Evolutionary conservation across 306 rosid species (phyloP).

Genomic region (Dryas alaskensis): DNA sequence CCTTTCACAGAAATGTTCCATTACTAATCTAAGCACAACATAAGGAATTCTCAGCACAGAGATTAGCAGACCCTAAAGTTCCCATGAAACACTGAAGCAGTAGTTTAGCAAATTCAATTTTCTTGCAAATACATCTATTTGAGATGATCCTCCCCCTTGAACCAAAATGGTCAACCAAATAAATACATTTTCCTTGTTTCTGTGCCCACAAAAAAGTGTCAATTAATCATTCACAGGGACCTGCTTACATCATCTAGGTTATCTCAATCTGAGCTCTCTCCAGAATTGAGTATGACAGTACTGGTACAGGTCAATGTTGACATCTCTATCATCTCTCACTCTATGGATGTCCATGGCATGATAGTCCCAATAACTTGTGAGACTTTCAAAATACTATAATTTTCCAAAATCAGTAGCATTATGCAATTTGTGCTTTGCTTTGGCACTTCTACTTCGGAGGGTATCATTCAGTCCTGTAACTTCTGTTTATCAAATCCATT

Average conservation of each 20-base stretch:
- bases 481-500: background rate
- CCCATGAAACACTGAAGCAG: background rate
- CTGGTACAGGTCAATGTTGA: background rate
- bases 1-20: background rate
- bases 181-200: background rate
- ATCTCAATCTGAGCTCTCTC: background rate
- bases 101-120: background rate
- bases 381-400: background rate
- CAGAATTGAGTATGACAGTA: background rate
- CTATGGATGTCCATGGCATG: background rate
- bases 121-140: background rate
- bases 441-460: background rate
- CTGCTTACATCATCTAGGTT: background rate
- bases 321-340: background rate
- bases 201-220: background rate
- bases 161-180: background rate
- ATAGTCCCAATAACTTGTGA: background rate
- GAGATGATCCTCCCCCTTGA: background rate
- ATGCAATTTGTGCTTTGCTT: background rate
- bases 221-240: background rate
- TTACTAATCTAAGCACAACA: background rate
- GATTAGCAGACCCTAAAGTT: background rate
- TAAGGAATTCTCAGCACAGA: background rate
- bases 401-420: no score
- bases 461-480: background rate